These are phyloP conservation scores for Solanum bulbocastanum DNA, from an alignment of 257 asterid species.

Conservation along the genomic window DNA sequence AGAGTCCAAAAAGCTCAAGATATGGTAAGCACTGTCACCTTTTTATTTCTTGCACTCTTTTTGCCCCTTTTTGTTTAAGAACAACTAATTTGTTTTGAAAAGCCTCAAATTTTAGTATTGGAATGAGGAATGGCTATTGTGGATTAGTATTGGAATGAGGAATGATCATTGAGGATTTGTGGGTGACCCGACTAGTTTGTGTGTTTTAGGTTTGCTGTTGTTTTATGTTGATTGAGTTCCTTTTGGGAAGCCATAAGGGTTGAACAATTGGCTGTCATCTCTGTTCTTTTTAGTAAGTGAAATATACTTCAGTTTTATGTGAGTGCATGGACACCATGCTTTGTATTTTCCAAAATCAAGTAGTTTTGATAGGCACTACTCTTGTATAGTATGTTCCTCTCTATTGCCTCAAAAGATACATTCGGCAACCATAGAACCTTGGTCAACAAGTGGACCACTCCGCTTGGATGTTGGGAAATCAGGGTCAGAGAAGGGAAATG, in stretches of 20 bases:
- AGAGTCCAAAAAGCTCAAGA: constrained; percentile 52
- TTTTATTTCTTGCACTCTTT: not conserved
- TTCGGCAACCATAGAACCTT: not conserved
- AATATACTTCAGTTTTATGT: not conserved
- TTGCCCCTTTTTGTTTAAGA: not conserved
- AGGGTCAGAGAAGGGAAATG: not conserved
- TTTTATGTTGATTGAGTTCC: not conserved
- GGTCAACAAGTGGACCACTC: too few relatives aligned
- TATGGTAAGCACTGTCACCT: constrained; percentile 36
- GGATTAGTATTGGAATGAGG: not conserved
- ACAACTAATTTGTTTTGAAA: not conserved
- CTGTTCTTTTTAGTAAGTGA: not conserved
- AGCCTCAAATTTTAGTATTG: not conserved
- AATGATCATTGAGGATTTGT: not conserved
- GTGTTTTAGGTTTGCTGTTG: not conserved
- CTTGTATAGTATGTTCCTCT: not conserved
- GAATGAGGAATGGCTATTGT: not conserved
- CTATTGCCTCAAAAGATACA: not conserved
- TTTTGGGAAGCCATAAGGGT: not conserved
- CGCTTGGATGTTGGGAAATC: not conserved
- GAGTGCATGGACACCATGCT: too few relatives aligned
- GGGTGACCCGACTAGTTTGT: not conserved
- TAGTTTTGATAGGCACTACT: not conserved
- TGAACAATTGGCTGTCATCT: not conserved
- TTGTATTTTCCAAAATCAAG: not conserved